Percentiles rank a stretch among this genome's conserved stretches.
These are phyloP conservation scores for Coniella vitis DNA, from an alignment of 2,329 filamentous ascomycete species.

Conservation along the genomic window DNA sequence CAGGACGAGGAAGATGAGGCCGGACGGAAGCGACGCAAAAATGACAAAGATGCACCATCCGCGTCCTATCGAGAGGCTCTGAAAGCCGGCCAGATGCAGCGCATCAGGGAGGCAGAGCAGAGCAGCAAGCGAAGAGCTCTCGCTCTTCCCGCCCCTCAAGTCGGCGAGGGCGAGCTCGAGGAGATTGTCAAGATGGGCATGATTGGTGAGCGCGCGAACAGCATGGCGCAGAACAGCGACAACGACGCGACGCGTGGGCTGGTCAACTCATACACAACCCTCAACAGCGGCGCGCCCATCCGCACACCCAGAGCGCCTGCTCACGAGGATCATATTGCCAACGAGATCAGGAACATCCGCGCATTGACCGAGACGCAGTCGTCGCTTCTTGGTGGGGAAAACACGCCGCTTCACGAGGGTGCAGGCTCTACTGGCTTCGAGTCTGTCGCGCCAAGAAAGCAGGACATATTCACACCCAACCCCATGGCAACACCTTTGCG, in stretches of 20 bases:
- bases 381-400: constrained; percentile 86
- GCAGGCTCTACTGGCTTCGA: constrained; percentile 80
- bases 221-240: constrained; percentile 68
- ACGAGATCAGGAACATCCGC: constrained; percentile 90
- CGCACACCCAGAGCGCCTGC: constrained; percentile 85
- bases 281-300: constrained; percentile 79
- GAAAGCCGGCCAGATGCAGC: constrained; percentile 90
- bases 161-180: constrained; percentile 86
- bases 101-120: constrained; percentile 91
- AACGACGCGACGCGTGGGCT: constrained; percentile 80
- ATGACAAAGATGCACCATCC: constrained; percentile 74
- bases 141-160: constrained; percentile 82
- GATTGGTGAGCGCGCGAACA: constrained; percentile 78
- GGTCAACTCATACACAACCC: constrained; percentile 76
- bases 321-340: constrained; percentile 91
- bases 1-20: constrained; percentile 80
- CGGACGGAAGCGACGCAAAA: constrained; percentile 77
- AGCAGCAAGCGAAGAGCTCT: constrained; percentile 84
- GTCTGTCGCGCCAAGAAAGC: constrained; percentile 71
- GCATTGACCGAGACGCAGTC: constrained; percentile 91
- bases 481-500: constrained; percentile 87
- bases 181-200: constrained; percentile 99
- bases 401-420: constrained; percentile 80
- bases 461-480: constrained; percentile 85
- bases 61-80: constrained; percentile 79